These are phyloP conservation scores for Mycosarcoma mackinlayi DNA, from an alignment of 1,284 basidiomycete genomes.

Conservation along the genomic window DNA sequence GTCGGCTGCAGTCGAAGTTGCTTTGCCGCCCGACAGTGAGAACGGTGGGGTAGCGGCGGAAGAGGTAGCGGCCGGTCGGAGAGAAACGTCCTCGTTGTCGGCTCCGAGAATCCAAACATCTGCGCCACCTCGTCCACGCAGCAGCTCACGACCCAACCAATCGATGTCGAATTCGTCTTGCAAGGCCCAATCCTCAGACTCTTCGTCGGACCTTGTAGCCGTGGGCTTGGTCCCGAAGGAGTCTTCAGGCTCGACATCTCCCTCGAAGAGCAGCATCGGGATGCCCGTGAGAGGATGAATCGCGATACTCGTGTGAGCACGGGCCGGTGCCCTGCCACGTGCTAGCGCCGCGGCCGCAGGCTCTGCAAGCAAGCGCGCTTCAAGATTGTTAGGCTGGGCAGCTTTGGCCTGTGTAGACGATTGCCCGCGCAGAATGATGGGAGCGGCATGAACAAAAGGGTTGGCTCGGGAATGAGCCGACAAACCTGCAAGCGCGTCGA, in stretches of 20 bases:
- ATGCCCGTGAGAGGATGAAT: slow-evolving; percentile 36
- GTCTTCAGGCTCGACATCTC: not conserved
- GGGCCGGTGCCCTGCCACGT: not conserved
- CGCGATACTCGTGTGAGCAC: slow-evolving; percentile 13
- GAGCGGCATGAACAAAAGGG: slow-evolving; percentile 35
- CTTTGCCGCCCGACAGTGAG: not conserved
- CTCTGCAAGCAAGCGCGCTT: not conserved
- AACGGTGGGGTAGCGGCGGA: not conserved
- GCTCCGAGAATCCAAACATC: slow-evolving; percentile 50
- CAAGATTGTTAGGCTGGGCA: not conserved
- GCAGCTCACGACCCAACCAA: slow-evolving; percentile 54
- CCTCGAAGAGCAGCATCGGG: slow-evolving; percentile 22
- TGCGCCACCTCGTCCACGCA: slow-evolving; percentile 34
- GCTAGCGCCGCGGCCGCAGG: not conserved
- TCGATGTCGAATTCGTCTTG: slow-evolving; percentile 54
- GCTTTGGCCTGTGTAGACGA: slow-evolving; percentile 3
- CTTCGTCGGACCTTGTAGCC: not conserved
- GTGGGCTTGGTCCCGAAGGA: not conserved
- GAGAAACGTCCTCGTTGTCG: slow-evolving; percentile 7
- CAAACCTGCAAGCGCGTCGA: slow-evolving; percentile 9
- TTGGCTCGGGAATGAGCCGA: slow-evolving; percentile 1
- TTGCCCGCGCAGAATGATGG: slow-evolving; percentile 15
- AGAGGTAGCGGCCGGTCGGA: not conserved
- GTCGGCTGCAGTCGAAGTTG: not conserved
- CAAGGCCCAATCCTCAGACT: slow-evolving; percentile 19